These are phyloP conservation scores for Eremothecium gossypii DNA, from an alignment of 1,139 yeast species.

Conservation along the genomic window DNA sequence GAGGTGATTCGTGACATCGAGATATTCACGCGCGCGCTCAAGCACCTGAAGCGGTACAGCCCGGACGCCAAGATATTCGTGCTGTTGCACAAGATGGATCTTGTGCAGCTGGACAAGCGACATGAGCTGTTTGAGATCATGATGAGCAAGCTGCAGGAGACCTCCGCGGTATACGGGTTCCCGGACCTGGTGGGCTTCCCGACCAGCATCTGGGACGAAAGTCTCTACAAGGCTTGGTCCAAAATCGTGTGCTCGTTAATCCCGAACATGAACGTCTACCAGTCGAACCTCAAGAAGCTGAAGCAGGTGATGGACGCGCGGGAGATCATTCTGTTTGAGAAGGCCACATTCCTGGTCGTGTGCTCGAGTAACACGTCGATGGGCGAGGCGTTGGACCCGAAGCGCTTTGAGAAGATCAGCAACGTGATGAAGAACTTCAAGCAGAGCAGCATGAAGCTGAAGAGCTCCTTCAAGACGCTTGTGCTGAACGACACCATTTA, in stretches of 20 bases:
- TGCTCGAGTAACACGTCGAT: conserved; percentile 51
- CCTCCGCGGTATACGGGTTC: conserved; percentile 72
- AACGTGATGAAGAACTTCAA: conserved; percentile 91
- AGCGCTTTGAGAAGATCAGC: conserved; percentile 87
- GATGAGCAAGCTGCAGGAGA: conserved; percentile 72
- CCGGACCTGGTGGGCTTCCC: conserved; percentile 74
- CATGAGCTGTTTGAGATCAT: conserved; percentile 74
- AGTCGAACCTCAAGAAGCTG: conserved; percentile 64
- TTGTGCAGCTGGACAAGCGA: conserved; percentile 79
- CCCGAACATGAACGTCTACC: conserved; percentile 80
- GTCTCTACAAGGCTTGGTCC: conserved; percentile 94
- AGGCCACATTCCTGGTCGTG: conserved; percentile 86
- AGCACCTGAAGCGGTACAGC: conserved; percentile 72
- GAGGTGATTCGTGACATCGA: conserved; percentile 90
- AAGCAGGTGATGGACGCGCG: conserved; percentile 74
- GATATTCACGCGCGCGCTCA: conserved; percentile 75
- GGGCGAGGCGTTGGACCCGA: conserved; percentile 50
- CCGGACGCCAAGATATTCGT: conserved; percentile 92
- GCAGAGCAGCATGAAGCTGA: conserved; percentile 80
- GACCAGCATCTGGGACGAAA: conserved; percentile 96
- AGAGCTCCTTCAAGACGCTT: conserved; percentile 66
- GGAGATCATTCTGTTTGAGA: conserved; percentile 86
- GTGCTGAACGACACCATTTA: conserved; percentile 60
- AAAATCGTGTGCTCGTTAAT: conserved; percentile 89
- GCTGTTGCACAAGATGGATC: conserved; percentile 89